A percentile compares a stretch with the other conserved stretches of the same genome.
These are phyloP conservation scores for Phytophthora syringae DNA, from an alignment of 352 stramenopile genomes.

Conservation along the genomic window DNA sequence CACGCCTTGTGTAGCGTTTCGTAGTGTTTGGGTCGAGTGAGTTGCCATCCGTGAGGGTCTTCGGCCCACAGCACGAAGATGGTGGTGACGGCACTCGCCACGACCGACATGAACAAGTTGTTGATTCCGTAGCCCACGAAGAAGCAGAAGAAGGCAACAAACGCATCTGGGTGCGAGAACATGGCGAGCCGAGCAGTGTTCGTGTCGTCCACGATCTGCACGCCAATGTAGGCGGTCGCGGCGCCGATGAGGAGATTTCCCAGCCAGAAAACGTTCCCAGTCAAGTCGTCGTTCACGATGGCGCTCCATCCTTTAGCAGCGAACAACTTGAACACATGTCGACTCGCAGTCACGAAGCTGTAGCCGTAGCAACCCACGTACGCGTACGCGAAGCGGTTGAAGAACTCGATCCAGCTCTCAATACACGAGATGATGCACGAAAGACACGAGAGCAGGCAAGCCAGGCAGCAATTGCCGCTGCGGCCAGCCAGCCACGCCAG, in stretches of 20 bases:
- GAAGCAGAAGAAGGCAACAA: slow-evolving; percentile 79
- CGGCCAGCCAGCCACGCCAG: slow-evolving; percentile 63
- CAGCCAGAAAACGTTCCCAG: slow-evolving; percentile 85
- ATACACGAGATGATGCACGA: slow-evolving; percentile 85
- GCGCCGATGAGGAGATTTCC: slow-evolving; percentile 80
- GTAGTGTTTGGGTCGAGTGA: slow-evolving; percentile 78
- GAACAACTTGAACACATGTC: slow-evolving; percentile 85
- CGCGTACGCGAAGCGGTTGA: slow-evolving; percentile 90
- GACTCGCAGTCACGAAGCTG: slow-evolving; percentile 80
- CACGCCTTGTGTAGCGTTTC: slow-evolving; percentile 74
- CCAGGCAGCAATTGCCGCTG: slow-evolving; percentile 79
- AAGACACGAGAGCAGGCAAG: slow-evolving; percentile 70
- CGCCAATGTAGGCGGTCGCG: slow-evolving; percentile 66
- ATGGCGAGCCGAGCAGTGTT: slow-evolving; percentile 64
- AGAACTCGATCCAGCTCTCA: slow-evolving; percentile 88
- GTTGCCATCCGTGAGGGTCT: slow-evolving; percentile 76
- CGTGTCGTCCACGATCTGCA: slow-evolving; percentile 56
- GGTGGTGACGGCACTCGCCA: slow-evolving; percentile 78
- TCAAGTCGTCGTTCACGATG: slow-evolving; percentile 91
- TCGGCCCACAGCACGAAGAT: slow-evolving; percentile 88
- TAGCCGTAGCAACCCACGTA: slow-evolving; percentile 91
- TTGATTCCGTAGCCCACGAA: slow-evolving; percentile 78
- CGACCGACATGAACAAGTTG: slow-evolving; percentile 73
- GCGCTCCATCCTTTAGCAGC: slow-evolving; percentile 82
- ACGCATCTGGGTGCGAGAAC: slow-evolving; percentile 67